Base-by-base conservation (phyloP, 345 rosid species). In the Citrus reticulata region DNA sequence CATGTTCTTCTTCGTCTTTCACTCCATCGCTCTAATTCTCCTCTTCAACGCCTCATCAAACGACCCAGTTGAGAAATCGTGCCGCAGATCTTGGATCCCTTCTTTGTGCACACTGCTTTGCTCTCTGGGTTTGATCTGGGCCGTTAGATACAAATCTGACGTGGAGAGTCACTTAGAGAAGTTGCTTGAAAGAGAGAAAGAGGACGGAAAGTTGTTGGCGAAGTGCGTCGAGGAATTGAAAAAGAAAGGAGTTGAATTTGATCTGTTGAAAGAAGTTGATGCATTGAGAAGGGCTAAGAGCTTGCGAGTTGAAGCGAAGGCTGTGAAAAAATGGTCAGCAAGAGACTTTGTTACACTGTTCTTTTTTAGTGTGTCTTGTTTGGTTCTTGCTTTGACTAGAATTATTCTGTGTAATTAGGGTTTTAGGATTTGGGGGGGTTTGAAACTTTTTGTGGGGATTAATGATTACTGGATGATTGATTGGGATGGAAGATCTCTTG, bases 241-340 rank as follows among this genome's bases (percentile, higher is more conserved):
- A 95, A 91, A 81, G 90, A 93, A 94, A 82, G 99, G 99, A 0
- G 9, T 86, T 20, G 99, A 93, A 64, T 96, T 96, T 74, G 99
- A 96, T 92, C 84, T 96, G 82, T 80, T 96, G 73, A 96, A 90
- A 81, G 98, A 96, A 81, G 99, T 96, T 3, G 99, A 96, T 64
- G 98, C 98, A 4, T 84, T 94, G 32, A 84, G 98, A 73, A 90
- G 98, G 80, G 99, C 99, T 0, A 96, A 96, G 90, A 96, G 99
- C 78, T 78, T 96, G 92, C 79, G 98, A 19, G 90, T 91, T 11
- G 98, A 93, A 64, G 72, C 88, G 0, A 92, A 89, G 82, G 79
- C 73, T 20, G 97, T 96, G 51, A 87, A 79, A 83, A 93, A 92
- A 85, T 96, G 99, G 98, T 93, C 98, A 25, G 80, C 91, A 0